A percentile compares a stretch with the other conserved stretches of the same genome.
These are phyloP conservation scores for Xylariales sp. DNA, from an alignment of 2,329 filamentous ascomycete species.

Conservation along the genomic window DNA sequence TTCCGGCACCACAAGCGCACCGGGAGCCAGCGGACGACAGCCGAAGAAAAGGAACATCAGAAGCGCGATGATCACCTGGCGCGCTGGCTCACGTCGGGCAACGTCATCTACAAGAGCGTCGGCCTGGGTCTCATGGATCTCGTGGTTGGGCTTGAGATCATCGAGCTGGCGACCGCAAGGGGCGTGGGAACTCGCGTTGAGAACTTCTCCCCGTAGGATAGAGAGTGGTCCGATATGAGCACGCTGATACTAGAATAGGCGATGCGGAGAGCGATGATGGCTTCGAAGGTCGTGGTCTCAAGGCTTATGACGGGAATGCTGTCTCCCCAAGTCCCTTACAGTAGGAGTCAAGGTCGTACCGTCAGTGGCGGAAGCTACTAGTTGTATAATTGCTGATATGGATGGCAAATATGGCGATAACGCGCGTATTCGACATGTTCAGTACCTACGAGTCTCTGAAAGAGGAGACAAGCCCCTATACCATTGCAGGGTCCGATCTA, in stretches of 20 bases:
- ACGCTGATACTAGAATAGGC: no score
- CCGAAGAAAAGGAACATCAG: constrained; percentile 46
- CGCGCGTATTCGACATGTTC: background rate
- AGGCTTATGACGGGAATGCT: no score
- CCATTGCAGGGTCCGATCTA: background rate
- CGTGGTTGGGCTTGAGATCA: constrained; percentile 68
- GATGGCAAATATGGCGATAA: no score
- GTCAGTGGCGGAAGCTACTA: background rate
- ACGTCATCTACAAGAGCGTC: constrained; percentile 76
- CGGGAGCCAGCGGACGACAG: constrained; percentile 47
- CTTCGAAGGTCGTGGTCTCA: no score
- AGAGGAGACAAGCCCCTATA: background rate
- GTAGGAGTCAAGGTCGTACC: background rate
- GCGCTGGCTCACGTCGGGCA: constrained; percentile 69
- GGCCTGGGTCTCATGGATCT: constrained; percentile 75
- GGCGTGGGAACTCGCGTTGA: constrained; percentile 65
- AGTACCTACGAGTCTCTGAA: background rate
- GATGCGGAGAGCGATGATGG: background rate
- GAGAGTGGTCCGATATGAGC: background rate
- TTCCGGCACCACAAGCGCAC: constrained; percentile 46
- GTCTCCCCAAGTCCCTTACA: background rate
- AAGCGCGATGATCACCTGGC: constrained; percentile 63
- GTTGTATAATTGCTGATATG: background rate
- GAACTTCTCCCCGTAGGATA: constrained; percentile 54
- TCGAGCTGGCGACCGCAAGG: constrained; percentile 66